A percentile compares a stretch with the other conserved stretches of the same genome.
These are phyloP conservation scores for Mycosphaerelloides madeirae DNA, from an alignment of 2,329 filamentous ascomycete genomes.

Conservation along the genomic window DNA sequence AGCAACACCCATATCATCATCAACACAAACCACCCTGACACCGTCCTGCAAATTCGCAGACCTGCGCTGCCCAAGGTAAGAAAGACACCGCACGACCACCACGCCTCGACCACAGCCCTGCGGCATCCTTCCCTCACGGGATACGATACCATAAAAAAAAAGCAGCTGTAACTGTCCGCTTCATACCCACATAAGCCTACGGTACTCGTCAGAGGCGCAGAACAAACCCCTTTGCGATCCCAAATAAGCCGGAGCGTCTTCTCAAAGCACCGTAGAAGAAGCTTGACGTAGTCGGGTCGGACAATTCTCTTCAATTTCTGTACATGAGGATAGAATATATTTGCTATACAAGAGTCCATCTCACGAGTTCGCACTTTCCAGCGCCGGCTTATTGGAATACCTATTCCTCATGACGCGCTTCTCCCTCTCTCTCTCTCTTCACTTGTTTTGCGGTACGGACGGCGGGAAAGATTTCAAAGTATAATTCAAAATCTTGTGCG, in stretches of 20 bases:
- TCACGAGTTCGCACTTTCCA: background rate
- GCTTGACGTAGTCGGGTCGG: conserved; percentile 10
- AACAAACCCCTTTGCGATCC: conserved; percentile 9
- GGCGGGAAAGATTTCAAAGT: too few species aligned
- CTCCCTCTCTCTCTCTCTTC: too few species aligned
- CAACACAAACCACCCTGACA: background rate
- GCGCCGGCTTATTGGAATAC: background rate
- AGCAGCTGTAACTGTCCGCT: conserved; percentile 12
- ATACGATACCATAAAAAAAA: background rate
- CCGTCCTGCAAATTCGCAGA: too few species aligned
- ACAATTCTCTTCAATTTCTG: background rate
- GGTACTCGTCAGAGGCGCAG: conserved; percentile 11
- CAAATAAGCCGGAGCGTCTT: conserved; percentile 12
- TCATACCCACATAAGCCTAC: conserved; percentile 7
- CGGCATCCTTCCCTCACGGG: background rate
- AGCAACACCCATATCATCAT: background rate
- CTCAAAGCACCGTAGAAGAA: background rate
- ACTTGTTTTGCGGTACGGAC: too few species aligned
- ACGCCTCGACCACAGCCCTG: conserved; percentile 10
- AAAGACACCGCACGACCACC: background rate
- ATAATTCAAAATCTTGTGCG: background rate
- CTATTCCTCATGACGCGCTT: too few species aligned
- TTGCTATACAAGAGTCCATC: background rate
- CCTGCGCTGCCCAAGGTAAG: too few species aligned
- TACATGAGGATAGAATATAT: background rate